Evolutionary conservation across 148 eudicot species (phyloP), one percentile per base, ranked within the genome.

Genomic region (Silene uniflora): DNA sequence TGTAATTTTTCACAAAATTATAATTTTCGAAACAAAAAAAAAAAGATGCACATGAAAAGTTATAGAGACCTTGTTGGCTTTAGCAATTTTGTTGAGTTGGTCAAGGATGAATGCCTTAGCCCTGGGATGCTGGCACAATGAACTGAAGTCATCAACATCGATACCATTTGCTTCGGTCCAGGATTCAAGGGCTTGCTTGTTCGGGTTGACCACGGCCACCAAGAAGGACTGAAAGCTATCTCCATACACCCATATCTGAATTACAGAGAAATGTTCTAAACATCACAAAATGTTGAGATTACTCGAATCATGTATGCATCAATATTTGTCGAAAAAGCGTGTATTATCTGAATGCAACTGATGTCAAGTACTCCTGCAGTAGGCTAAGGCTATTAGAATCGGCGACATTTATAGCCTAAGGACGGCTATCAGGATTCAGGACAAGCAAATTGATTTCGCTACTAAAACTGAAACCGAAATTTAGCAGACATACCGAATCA

Each of bases 231-330:
- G 84, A 18, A 87, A 91, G 88, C 97, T 94, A 86, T 89, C 92
- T 70, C 98, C 98, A 75, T 91, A 91, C 22, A 91, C 69, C 97
- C 97, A 94, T 81, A 91, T 85, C 98, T 94, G 87, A 77, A 74
- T 81, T 22, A 71, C 2, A 66, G 1, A 71, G 16, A 64, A 10
- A 49, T 32, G 35, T 32, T 32, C 16, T 0, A 2, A 10, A 46
- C 49, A 46, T 46, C 7, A 46, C 49, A 46, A 46, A 10, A 27
- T 55, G 9, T 22, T 69, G 1, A 27, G 29, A 27, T 32, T 32
- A 32, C 35, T 4, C 35, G 4, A 32, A 32, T 32, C 5, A 32
- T 32, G 35, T 32, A 32, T 32, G 4, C 2, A 32, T 32, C 35
- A 1, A 32, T 32, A 32, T 32, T 32, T 32, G 35, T 32, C 35